phyloP scores from a whole-genome alignment of 164 flowering plant genomes.

The Macadamia integrifolia region DNA sequence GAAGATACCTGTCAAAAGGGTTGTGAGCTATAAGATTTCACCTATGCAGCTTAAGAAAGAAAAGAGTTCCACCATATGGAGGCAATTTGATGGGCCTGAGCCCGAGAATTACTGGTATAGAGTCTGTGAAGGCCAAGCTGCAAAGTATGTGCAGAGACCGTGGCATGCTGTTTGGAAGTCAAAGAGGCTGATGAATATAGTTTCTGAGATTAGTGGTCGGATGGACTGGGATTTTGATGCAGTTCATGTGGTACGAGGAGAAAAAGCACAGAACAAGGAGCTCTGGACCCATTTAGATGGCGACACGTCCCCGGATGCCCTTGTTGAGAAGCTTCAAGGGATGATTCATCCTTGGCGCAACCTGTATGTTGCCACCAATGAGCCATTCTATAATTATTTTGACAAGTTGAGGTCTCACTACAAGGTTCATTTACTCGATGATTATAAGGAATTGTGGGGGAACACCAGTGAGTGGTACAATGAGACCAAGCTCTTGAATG shows the following conservation, averaged over 20 bases:
- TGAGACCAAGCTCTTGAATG: slow-evolving; percentile 62
- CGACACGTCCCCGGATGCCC: slow-evolving; percentile 75
- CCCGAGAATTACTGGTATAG: slow-evolving; percentile 97
- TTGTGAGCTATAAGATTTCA: slow-evolving; percentile 57
- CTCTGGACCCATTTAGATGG: slow-evolving; percentile 84
- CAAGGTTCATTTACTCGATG: slow-evolving; percentile 85
- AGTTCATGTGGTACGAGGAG: slow-evolving; percentile 91
- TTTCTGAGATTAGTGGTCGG: slow-evolving; percentile 74
- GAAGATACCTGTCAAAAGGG: slow-evolving; percentile 62
- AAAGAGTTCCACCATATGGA: slow-evolving; percentile 69
- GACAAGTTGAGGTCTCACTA: slow-evolving; percentile 78
- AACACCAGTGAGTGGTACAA: slow-evolving; percentile 89
- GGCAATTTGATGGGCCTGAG: slow-evolving; percentile 87
- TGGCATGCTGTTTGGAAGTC: slow-evolving; percentile 98
- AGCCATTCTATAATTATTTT: slow-evolving; percentile 78
- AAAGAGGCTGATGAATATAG: slow-evolving; percentile 91
- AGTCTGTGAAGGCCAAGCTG: slow-evolving; percentile 89
- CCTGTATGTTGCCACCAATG: slow-evolving; percentile 84
- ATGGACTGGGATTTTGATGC: slow-evolving; percentile 99
- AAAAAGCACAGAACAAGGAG: slow-evolving; percentile 78
- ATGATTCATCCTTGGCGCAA: slow-evolving; percentile 71
- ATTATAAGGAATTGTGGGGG: slow-evolving; percentile 76
- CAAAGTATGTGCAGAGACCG: slow-evolving; percentile 75
- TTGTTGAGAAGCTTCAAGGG: slow-evolving; percentile 51
- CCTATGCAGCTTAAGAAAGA: slow-evolving; percentile 84